phyloP scores from a whole-genome alignment of 1,284 basidiomycete species.

The Malassezia equina region DNA sequence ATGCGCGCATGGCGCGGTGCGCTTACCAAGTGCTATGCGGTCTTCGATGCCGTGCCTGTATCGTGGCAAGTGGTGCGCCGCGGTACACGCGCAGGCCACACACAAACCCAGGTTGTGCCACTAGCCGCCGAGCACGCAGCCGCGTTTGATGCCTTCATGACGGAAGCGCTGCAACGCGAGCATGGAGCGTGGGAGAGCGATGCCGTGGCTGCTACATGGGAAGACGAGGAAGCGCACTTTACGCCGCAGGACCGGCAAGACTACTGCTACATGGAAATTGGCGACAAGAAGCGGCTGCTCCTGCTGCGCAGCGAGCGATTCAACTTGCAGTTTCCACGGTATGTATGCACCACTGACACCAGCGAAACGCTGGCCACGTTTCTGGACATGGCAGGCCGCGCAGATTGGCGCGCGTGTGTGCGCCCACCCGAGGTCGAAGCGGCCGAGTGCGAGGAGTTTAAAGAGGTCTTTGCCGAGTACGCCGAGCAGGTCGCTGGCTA shows the following conservation, averaged over 20 bases:
- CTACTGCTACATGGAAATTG: slow-evolving; percentile 15
- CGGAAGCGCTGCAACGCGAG: slow-evolving; percentile 1
- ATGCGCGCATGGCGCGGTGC: slow-evolving; percentile 18
- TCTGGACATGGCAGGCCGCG: slow-evolving; percentile 26
- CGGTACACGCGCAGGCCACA: slow-evolving; percentile 29
- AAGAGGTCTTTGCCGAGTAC: slow-evolving; percentile 16
- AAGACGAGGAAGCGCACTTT: background rate
- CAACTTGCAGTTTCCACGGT: slow-evolving; percentile 19
- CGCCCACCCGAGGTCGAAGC: slow-evolving; percentile 14
- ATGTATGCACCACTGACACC: background rate
- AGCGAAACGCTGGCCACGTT: slow-evolving; percentile 22
- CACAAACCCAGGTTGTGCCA: slow-evolving; percentile 36
- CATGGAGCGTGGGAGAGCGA: slow-evolving; percentile 18
- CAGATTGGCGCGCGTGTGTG: slow-evolving; percentile 34
- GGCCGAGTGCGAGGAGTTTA: slow-evolving; percentile 21
- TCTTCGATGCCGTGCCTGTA: slow-evolving; percentile 14
- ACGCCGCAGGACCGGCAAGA: slow-evolving; percentile 8
- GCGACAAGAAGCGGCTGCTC: slow-evolving; percentile 5
- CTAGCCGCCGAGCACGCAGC: slow-evolving; percentile 9
- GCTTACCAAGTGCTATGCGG: slow-evolving; percentile 19
- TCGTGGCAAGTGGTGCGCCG: slow-evolving; percentile 25
- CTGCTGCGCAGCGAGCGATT: slow-evolving; percentile 18
- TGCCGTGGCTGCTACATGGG: slow-evolving; percentile 5
- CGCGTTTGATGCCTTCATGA: slow-evolving; percentile 15
- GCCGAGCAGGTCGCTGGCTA: background rate